A percentile compares a stretch with the other conserved stretches of the same genome.
Evolutionary conservation across 2,329 filamentous ascomycete species (phyloP).

Genomic region (Thelonectria olida): DNA sequence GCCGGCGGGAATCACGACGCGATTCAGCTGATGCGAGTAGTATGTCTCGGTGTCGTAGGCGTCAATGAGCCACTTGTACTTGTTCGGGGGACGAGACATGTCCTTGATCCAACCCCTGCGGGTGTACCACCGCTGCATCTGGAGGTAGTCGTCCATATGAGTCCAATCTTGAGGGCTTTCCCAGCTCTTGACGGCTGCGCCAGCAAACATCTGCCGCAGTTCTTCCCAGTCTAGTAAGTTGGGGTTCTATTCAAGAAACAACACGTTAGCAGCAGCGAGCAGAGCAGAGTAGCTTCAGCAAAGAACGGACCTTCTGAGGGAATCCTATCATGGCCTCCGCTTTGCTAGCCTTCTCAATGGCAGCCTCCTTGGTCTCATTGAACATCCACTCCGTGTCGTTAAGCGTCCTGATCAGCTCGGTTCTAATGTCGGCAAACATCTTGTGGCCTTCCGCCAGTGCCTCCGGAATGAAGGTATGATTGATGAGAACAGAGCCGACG

Average conservation of each 20-base stretch:
- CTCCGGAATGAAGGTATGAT: not conserved
- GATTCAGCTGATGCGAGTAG: constrained; percentile 25
- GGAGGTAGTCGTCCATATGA: constrained; percentile 26
- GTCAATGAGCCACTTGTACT: constrained; percentile 5
- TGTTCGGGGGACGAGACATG: constrained; percentile 2
- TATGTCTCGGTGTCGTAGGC: constrained; percentile 4
- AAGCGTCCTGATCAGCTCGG: constrained; percentile 1
- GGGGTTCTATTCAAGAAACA: not conserved
- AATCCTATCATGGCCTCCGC: constrained; percentile 10
- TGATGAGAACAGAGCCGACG: constrained; percentile 10
- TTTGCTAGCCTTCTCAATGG: constrained; percentile 12
- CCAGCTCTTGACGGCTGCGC: not conserved
- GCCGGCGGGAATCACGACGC: constrained; percentile 25
- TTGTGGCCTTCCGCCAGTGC: not conserved
- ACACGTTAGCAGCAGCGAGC: not conserved
- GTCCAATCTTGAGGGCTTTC: constrained; percentile 6
- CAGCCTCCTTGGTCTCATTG: not conserved
- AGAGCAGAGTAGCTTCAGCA: not conserved
- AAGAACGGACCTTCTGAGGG: constrained; percentile 8
- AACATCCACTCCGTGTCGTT: constrained; percentile 20
- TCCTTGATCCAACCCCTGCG: constrained; percentile 14
- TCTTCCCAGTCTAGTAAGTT: constrained; percentile 5
- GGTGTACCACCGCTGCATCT: constrained; percentile 17
- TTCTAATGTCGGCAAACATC: constrained; percentile 9
- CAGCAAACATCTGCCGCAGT: constrained; percentile 14